Evolutionary conservation across 176 grass and related monocot genomes (phyloP).

Genomic region (Elymus sibiricus): DNA sequence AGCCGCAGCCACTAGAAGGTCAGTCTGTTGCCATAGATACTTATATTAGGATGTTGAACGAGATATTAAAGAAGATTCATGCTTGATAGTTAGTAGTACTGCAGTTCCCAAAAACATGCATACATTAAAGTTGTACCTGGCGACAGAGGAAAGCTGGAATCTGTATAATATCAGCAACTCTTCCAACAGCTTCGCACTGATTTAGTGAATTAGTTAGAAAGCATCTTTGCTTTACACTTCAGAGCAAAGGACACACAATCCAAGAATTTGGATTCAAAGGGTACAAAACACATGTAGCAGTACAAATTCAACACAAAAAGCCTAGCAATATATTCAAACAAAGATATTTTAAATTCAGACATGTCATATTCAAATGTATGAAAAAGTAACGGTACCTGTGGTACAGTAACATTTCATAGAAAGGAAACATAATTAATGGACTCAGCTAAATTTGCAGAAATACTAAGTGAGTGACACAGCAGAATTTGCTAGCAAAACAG

Average conservation of each 20-base stretch:
- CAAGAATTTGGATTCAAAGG: not conserved
- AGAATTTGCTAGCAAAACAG: not conserved
- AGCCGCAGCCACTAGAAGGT: constrained; percentile 87
- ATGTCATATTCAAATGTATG: not conserved
- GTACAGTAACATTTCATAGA: not conserved
- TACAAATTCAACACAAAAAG: not conserved
- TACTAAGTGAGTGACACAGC: not conserved
- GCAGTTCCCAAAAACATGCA: not conserved
- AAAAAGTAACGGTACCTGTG: not conserved
- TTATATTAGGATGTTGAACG: constrained; percentile 19
- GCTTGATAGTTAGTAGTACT: not conserved
- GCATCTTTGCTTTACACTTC: not conserved
- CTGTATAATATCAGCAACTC: constrained; percentile 96
- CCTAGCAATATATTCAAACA: not conserved
- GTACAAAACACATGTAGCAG: constrained; percentile 2
- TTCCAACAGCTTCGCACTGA: constrained; percentile 94
- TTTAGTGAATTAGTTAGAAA: constrained; percentile 30
- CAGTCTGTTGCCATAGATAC: constrained; percentile 61
- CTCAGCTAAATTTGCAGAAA: not conserved
- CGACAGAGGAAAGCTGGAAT: constrained; percentile 98
- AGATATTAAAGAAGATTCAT: constrained; percentile 1
- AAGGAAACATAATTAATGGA: not conserved
- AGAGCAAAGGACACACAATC: not conserved
- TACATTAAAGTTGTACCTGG: constrained; percentile 50
- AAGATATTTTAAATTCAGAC: not conserved